phyloP scores from a whole-genome alignment of 352 stramenopile genomes.

The Phytophthora citrophthora region DNA sequence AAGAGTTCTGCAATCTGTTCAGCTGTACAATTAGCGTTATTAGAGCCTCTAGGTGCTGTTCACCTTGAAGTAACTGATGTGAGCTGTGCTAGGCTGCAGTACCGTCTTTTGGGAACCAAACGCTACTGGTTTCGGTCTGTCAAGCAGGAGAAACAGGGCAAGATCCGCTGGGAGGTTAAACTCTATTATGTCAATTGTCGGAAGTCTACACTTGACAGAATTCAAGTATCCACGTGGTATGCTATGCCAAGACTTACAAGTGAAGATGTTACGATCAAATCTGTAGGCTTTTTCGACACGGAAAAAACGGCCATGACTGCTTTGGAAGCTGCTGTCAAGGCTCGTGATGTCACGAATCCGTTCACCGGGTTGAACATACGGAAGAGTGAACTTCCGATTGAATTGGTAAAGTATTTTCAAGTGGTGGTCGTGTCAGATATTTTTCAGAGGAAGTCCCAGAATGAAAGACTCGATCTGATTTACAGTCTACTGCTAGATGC shows the following conservation, averaged over 20 bases:
- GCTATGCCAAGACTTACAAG: conserved; percentile 37
- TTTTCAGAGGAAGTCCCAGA: conserved; percentile 55
- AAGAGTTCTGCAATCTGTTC: conserved; percentile 31
- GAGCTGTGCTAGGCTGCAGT: conserved; percentile 67
- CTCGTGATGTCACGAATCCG: conserved; percentile 48
- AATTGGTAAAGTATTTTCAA: conserved; percentile 50
- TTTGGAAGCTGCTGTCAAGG: conserved; percentile 43
- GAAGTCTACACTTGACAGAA: conserved; percentile 40
- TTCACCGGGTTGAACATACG: conserved; percentile 33
- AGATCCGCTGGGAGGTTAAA: conserved; percentile 66
- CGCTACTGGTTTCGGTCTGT: conserved; percentile 75
- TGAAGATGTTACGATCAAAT: conserved; percentile 56
- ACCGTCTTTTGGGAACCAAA: conserved; percentile 57
- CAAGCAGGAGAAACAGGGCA: conserved; percentile 68
- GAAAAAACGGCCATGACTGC: conserved; percentile 54
- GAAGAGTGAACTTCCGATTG: conserved; percentile 38
- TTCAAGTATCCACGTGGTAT: conserved; percentile 42
- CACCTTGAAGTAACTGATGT: conserved; percentile 46
- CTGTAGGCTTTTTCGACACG: conserved; percentile 65
- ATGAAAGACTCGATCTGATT: conserved; percentile 52
- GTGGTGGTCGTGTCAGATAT: conserved; percentile 54
- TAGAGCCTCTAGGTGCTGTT: conserved; percentile 12
- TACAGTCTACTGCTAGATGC: conserved; percentile 41
- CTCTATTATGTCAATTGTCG: conserved; percentile 60
- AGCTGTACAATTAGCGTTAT: conserved; percentile 20